phyloP scores from a whole-genome alignment of 2,329 filamentous ascomycete species.

The Neoarthrinium moseri region DNA sequence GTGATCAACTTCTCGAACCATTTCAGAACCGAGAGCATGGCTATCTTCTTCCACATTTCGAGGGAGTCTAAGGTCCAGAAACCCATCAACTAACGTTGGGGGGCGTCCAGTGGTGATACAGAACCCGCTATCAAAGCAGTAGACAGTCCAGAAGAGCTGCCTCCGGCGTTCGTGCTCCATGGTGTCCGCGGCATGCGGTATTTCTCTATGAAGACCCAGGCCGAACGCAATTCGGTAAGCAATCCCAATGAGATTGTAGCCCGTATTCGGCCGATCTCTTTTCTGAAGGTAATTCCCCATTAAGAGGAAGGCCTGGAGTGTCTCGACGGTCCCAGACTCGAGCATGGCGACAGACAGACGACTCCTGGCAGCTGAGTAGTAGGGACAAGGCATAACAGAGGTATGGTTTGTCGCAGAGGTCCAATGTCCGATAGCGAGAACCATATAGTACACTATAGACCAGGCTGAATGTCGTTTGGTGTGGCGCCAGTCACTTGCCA shows the following conservation, averaged over 20 bases:
- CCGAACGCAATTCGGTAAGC: constrained; percentile 49
- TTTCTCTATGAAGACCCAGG: constrained; percentile 48
- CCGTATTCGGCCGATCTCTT: constrained; percentile 48
- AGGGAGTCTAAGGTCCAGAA: constrained; percentile 40
- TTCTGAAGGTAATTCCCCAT: constrained; percentile 51
- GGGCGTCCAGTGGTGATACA: constrained; percentile 47
- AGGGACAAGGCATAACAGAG: constrained; percentile 6
- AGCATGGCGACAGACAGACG: constrained; percentile 40
- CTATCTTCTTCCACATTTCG: constrained; percentile 40
- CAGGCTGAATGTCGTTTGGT: constrained; percentile 12
- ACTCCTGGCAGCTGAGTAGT: constrained; percentile 28
- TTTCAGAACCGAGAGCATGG: not conserved
- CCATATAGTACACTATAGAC: constrained; percentile 27
- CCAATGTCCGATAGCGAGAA: constrained; percentile 36
- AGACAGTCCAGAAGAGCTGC: constrained; percentile 37
- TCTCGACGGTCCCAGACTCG: constrained; percentile 42
- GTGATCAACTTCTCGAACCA: constrained; percentile 28
- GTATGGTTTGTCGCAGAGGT: constrained; percentile 20
- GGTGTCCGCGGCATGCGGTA: constrained; percentile 29
- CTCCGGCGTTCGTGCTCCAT: constrained; percentile 33
- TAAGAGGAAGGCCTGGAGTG: constrained; percentile 44
- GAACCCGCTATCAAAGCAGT: constrained; percentile 45
- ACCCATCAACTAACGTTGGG: constrained; percentile 36
- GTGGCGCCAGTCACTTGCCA: constrained; percentile 12
- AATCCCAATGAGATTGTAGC: constrained; percentile 51